These are phyloP conservation scores for Talaromyces sp. DNA, from an alignment of 2,329 filamentous ascomycete genomes.

Conservation along the genomic window DNA sequence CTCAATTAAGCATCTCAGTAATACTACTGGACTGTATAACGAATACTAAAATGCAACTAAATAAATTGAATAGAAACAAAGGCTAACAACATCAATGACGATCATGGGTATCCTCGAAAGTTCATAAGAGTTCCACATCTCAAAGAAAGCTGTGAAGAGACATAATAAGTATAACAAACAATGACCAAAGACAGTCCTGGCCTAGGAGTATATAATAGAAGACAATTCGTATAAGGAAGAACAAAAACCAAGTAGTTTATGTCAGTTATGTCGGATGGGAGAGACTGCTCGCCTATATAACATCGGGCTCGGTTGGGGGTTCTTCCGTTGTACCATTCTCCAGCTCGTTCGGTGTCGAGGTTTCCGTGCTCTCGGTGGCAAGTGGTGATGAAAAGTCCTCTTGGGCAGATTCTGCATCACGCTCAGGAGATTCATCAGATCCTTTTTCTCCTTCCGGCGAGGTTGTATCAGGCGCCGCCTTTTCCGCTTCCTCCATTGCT, in stretches of 20 bases:
- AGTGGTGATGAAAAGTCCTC: neutral
- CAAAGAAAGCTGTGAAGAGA: neutral
- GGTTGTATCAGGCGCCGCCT: conserved; percentile 28
- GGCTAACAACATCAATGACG: neutral
- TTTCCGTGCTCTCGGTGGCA: conserved; percentile 14
- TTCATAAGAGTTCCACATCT: conserved; percentile 12
- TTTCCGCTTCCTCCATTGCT: conserved; percentile 44
- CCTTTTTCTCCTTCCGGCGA: conserved; percentile 14
- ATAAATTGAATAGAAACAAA: neutral
- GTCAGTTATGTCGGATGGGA: neutral
- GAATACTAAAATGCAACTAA: neutral
- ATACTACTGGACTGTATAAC: neutral
- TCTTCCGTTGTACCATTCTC: conserved; percentile 18
- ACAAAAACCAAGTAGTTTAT: neutral
- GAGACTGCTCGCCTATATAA: conserved; percentile 12
- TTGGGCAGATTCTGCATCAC: conserved; percentile 10
- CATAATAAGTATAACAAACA: neutral
- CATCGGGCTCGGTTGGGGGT: conserved; percentile 8
- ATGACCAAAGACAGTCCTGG: neutral
- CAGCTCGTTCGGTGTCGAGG: conserved; percentile 1
- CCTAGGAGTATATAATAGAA: neutral
- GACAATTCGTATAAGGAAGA: neutral
- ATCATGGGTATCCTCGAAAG: conserved; percentile 15
- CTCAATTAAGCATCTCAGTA: neutral
- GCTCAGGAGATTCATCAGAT: conserved; percentile 20